Base-by-base conservation (phyloP, 1,284 basidiomycete genomes). In the Gymnopus androsaceus region DNA sequence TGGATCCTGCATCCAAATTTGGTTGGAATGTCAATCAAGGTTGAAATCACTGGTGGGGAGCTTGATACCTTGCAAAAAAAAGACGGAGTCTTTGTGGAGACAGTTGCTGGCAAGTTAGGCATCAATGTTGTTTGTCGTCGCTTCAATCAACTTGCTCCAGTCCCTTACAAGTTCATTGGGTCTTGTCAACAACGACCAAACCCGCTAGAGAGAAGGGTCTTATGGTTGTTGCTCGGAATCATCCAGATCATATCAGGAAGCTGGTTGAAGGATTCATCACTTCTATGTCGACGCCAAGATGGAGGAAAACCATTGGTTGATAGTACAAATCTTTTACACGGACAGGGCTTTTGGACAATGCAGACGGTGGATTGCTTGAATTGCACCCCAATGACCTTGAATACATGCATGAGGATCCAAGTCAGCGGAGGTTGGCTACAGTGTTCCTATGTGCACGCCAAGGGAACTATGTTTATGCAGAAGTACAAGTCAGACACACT, bases 1-100 rank as follows among this genome's bases (percentile, higher is more conserved):
- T 53, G 51, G 51, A 53, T 53, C n/a, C 30, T 53, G 23, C 28
- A 53, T 34, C 40, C 40, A n/a, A 42, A 42, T 2, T 36, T 53
- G 11, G 38, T 42, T 23, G 40, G 40, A 11, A 41, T 53, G 3
- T 25, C 51, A 12, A 53, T 53, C 12, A 2, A 31, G 14, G 40
- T 53, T 19, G 25, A 41, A 11, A 44, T 53, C n/a, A 42, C 9
- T 23, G 50, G 37, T 44, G 40, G 28, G 3, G 17, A 27, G 30
- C 33, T 17, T 53, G 40, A 44, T 19, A 40, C 50, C 17, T 11
- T 12, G 17, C n/a, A 23, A 4, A 14, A 31, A 12, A 34, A 42
- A 11, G n/a, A 11, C 12, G 38, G 51, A 6, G 19, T 44, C 25
- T n/a, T 33, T 17, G 30, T 53, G 7, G 34, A 33, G 31, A 25